These are phyloP conservation scores for Epichloe gansuensis DNA, from an alignment of 2,329 filamentous ascomycete genomes.

Conservation along the genomic window DNA sequence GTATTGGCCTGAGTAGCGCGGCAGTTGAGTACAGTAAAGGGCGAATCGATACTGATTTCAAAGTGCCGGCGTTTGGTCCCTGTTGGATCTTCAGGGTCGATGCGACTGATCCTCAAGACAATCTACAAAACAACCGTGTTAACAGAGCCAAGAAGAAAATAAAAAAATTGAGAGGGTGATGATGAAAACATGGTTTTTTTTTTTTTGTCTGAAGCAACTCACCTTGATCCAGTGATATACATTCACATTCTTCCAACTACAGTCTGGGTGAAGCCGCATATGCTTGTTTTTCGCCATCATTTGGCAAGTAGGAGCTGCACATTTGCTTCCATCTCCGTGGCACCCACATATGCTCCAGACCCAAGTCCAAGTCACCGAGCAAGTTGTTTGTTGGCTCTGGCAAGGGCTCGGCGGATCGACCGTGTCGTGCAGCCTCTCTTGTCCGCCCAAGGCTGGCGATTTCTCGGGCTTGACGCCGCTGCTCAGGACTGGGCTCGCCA, in stretches of 20 bases:
- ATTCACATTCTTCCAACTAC: slow-evolving; percentile 85
- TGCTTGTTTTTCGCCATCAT: slow-evolving; percentile 65
- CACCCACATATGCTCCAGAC: slow-evolving; percentile 63
- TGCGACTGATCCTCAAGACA: slow-evolving; percentile 80
- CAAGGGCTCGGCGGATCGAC: slow-evolving; percentile 27
- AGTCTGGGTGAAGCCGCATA: slow-evolving; percentile 68
- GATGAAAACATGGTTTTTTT: neutral
- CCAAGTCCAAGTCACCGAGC: slow-evolving; percentile 64
- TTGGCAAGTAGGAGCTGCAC: slow-evolving; percentile 80
- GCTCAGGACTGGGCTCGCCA: slow-evolving; percentile 53
- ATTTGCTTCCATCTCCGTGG: slow-evolving; percentile 89
- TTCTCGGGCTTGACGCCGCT: slow-evolving; percentile 36
- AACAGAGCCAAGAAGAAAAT: neutral
- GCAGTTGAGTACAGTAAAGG: slow-evolving; percentile 86
- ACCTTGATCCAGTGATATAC: slow-evolving; percentile 97
- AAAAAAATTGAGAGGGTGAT: too few species aligned
- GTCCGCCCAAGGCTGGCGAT: slow-evolving; percentile 39
- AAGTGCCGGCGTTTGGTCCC: slow-evolving; percentile 72
- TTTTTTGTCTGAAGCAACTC: slow-evolving; percentile 13
- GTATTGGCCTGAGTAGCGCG: slow-evolving; percentile 88
- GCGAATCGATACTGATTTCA: slow-evolving; percentile 92
- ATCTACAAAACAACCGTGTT: slow-evolving; percentile 40
- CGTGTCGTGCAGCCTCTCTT: slow-evolving; percentile 34
- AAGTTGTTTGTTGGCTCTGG: slow-evolving; percentile 54
- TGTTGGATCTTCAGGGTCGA: slow-evolving; percentile 63